These are phyloP conservation scores for Triticum aestivum DNA, from an alignment of 176 grass and related monocot species.

Conservation along the genomic window IWGSC_CS_RefSeq_v2.1 NC_057801.1:483965352-483965851, in stretches of 20 bases:
- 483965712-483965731: background rate
- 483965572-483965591: background rate
- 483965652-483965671: background rate
- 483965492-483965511: background rate
- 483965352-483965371: background rate
- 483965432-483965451: constrained; percentile 12
- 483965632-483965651: background rate
- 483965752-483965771: background rate
- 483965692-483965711: background rate
- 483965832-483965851: background rate
- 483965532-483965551: background rate
- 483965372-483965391: background rate
- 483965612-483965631: background rate
- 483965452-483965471: background rate
- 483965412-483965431: background rate
- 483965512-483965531: background rate
- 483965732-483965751: background rate
- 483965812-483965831: background rate
- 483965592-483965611: background rate
- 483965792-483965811: background rate
- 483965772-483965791: background rate
- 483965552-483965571: background rate
- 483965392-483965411: background rate
- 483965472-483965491: background rate
- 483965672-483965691: background rate